Base-by-base conservation (phyloP, 306 rosid genomes). In the Acacia acuminata region DNA sequence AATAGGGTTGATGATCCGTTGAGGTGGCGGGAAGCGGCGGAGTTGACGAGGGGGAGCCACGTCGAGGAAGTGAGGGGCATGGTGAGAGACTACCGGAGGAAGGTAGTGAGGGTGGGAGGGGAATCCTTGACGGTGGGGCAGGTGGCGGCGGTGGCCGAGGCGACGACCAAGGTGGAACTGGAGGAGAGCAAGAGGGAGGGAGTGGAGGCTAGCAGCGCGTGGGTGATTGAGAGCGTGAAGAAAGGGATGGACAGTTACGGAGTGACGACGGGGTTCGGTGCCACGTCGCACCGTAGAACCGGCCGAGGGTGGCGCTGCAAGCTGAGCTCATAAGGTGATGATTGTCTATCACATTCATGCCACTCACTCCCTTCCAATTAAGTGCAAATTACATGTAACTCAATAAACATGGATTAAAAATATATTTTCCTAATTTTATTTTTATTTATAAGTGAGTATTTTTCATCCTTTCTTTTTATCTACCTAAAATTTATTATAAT, bases 251-350 rank as follows among this genome's bases (percentile, higher is more conserved):
- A 92, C 66, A 88, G 92, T 71, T 92, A 92, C 27, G 97, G 97
- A 14, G 89, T 92, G 51, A 92, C 97, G 22, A 92, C 94, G 34
- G 97, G 97, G 0, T 90, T 92, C 69, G 97, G 97, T 82, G 90
- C 97, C 0, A 89, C 91, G 14, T 92, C 97, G 1, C 90, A 92
- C 44, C 66, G 97, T 66, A 79, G 97, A 47, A 92, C 94, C 50
- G 86, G 72, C 10, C 84, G 90, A 34, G 92, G 90, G 34, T 82
- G 4, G 94, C 97, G 10, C 91, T 92, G 1, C 97, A 92, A 22
- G 84, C 85, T 43, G 97, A 92, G 81, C 78, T 92, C 20, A 90
- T 92, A 50, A 82, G 94, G 94, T 91, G 67, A 56, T 56, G 25
- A n/a, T 20, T 3, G 5, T 17, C 17, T 3, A 53, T 53, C 24